Base-by-base conservation (phyloP, 768 basidiomycete genomes). In the Hypholoma sublateritium region DNA sequence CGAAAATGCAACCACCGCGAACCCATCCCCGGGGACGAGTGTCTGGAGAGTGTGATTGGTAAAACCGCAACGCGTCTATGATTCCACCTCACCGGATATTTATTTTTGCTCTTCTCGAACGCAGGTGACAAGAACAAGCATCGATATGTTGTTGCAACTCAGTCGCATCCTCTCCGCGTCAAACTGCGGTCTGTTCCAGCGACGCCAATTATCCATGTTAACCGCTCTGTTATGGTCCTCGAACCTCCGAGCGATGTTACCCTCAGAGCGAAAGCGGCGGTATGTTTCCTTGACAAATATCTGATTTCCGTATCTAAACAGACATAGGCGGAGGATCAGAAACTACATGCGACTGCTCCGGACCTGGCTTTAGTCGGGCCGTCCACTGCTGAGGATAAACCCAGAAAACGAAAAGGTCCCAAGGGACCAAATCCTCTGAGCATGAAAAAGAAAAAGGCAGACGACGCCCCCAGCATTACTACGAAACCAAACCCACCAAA, bases 1-100 rank as follows among this genome's bases (percentile, higher is more conserved):
- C 72, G 97, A 61, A 93, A 90, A 73, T 99, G 97, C 70, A 98
- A 98, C 69, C 97, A 99, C 69, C 80, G 86, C 59, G 90, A 95
- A 64, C 77, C 89, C n/a, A 89, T 98, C 25, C 78, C 82, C 0
- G 89, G 89, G 28, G 85, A 90, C 47, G 93, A 94, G 16, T 99
- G 97, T 70, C 75, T 99, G 25, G 65, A 75, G 5, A 83, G 82
- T 57, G 87, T 98, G 45, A 78, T 97, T 46, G 96, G 96, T 93
- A 63, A 57, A 84, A 5, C 50, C 51, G 28, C 28, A 32, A 32
- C 5, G 5, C 28, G 47, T 16, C 43, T 37, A 8, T 35, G 28
- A n/a, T 47, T 34, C 39, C 24, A 17, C 36, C 39, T 12, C 14
- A 11, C 41, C 37, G 17, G 46, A 25, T 41, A 22, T 32, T 14